Evolutionary conservation across 2,329 filamentous ascomycete species (phyloP).

Genomic region (Madurella mycetomatis): DNA sequence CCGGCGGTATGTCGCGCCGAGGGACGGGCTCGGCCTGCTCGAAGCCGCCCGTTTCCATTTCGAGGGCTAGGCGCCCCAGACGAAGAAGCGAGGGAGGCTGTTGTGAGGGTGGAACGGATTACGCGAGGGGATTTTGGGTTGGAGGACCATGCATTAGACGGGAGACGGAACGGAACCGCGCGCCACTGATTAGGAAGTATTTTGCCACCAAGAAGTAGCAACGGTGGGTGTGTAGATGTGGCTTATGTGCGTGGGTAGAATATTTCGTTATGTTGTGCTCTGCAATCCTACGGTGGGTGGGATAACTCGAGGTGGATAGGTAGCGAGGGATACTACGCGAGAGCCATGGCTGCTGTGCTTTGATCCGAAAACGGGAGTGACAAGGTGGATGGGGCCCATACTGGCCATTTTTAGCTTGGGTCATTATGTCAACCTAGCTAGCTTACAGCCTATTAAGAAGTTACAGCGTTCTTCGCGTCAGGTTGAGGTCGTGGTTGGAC

Average conservation of each 20-base stretch:
- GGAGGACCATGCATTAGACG: conserved; percentile 4
- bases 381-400: background rate
- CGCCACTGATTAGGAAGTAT: background rate
- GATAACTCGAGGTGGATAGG: background rate
- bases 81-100: background rate
- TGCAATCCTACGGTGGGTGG: too few relatives aligned
- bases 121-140: background rate
- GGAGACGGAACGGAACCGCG: background rate
- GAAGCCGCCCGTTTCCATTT: conserved; percentile 88
- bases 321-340: background rate
- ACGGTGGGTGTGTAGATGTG: conserved; percentile 4
- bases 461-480: too few relatives aligned
- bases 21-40: conserved; percentile 82
- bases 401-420: too few relatives aligned
- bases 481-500: too few relatives aligned
- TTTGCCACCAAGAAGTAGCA: background rate
- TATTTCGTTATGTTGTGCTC: conserved; percentile 4
- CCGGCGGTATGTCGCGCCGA: conserved; percentile 87
- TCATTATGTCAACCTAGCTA: too few relatives aligned
- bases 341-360: too few relatives aligned
- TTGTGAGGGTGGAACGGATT: background rate
- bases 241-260: conserved; percentile 2
- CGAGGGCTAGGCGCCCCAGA: conserved; percentile 39
- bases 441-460: too few relatives aligned
- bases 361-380: background rate